These are phyloP conservation scores for Diospyros lotus DNA, from an alignment of 148 eudicot species.

Conservation along the genomic window DNA sequence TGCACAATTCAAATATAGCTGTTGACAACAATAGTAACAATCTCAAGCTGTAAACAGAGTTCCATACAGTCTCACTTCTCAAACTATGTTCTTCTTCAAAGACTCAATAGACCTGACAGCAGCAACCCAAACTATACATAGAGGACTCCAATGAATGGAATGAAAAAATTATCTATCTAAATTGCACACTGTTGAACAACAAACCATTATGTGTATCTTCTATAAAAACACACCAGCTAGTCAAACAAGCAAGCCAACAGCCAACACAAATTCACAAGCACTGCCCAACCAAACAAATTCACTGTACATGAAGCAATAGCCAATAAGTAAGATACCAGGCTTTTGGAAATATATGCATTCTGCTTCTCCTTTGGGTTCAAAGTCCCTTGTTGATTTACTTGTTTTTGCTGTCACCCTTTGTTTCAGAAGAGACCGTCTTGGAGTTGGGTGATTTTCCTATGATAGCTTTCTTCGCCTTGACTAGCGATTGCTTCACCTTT, in stretches of 20 bases:
- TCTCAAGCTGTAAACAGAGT: slow-evolving; percentile 10
- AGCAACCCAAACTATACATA: slow-evolving; percentile 19
- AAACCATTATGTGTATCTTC: slow-evolving; percentile 11
- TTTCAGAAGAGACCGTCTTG: slow-evolving; percentile 48
- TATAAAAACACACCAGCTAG: slow-evolving; percentile 8
- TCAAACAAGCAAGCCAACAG: slow-evolving; percentile 14
- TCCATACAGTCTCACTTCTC: slow-evolving; percentile 1
- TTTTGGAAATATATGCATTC: not conserved
- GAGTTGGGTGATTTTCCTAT: slow-evolving; percentile 76
- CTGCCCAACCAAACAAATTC: slow-evolving; percentile 5
- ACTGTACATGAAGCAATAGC: slow-evolving; percentile 9
- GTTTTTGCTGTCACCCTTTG: slow-evolving; percentile 49
- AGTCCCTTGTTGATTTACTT: slow-evolving; percentile 13
- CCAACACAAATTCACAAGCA: slow-evolving; percentile 3
- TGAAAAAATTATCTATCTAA: not conserved
- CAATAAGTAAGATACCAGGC: slow-evolving; percentile 8
- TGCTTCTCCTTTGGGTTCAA: not conserved
- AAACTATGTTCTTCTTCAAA: slow-evolving; percentile 9
- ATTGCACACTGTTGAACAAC: slow-evolving; percentile 7
- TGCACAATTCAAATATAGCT: not conserved
- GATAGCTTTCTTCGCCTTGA: slow-evolving; percentile 85
- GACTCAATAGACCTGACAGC: slow-evolving; percentile 6
- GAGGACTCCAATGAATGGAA: slow-evolving; percentile 11
- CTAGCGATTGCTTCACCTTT: slow-evolving; percentile 78
- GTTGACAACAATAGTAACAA: not conserved